Percentiles rank a stretch among this genome's conserved stretches.
phyloP scores from a whole-genome alignment of 345 rosid genomes.

The Lumnitzera racemosa region DNA sequence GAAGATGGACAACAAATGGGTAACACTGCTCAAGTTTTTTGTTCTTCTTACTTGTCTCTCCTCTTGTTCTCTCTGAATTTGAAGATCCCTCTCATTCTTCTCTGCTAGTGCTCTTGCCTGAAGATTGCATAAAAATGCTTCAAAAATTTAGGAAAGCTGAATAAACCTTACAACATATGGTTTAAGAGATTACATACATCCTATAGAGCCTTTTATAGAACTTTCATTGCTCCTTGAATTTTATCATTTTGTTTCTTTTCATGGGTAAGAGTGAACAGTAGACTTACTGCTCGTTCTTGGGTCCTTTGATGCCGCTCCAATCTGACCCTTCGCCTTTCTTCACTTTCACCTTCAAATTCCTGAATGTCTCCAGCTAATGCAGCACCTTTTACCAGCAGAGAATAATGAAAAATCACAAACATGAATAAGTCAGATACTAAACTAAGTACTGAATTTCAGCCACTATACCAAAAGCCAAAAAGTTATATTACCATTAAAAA shows the following conservation, averaged over 20 bases:
- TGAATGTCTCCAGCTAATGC: constrained; percentile 29
- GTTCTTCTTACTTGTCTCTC: constrained; percentile 39
- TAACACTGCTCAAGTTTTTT: no score
- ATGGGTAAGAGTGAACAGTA: neutral
- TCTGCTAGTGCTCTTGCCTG: constrained; percentile 47
- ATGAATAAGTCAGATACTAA: neutral
- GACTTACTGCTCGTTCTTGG: constrained; percentile 38
- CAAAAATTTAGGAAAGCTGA: neutral
- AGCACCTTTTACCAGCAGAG: constrained; percentile 18
- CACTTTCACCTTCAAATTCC: constrained; percentile 39
- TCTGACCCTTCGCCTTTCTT: constrained; percentile 36
- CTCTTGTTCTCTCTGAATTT: constrained; percentile 38
- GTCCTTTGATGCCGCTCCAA: constrained; percentile 42
- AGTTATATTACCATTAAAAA: constrained; percentile 25
- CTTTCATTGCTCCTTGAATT: no score
- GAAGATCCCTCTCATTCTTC: constrained; percentile 45
- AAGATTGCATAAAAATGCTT: neutral
- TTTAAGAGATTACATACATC: neutral
- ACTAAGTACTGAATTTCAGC: no score
- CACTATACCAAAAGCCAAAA: neutral
- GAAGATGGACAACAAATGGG: no score
- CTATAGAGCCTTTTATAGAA: no score
- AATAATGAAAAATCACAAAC: neutral
- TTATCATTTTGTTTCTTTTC: no score
- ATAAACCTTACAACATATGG: neutral